Evolutionary conservation across 139 green algal genomes (phyloP), one percentile per base, ranked within the genome.

Genomic region (Diplosphaera chodatii): DNA sequence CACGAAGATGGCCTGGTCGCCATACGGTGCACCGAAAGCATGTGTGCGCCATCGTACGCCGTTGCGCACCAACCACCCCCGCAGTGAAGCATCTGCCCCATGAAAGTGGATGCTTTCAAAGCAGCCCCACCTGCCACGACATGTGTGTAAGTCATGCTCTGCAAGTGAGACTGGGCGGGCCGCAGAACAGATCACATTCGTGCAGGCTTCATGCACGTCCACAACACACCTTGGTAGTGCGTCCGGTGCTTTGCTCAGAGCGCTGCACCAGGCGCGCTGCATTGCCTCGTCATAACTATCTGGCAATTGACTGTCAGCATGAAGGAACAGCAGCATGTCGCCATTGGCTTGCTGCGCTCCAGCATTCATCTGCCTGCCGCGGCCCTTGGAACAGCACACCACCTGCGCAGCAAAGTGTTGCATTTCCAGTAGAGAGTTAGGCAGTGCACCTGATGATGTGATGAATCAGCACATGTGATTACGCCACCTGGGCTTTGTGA

Each of bases 1-100:
- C 15, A 89, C 73, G 59, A 91, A 91, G 6, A 91, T 30, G 18
- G 77, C 86, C 34, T 93, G 88, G 72, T 93, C 88, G 25, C 88
- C 88, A 67, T 91, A 93, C 21, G 86, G 86, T 55, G 67, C 37
- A 0, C 68, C 21, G 3, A 83, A 63, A 32, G 79, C 22, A 1
- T 66, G 37, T 5, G 87, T 91, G 29, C 87, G 75, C 21, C 80
- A 56, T 21, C 29, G 40, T 18, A 92, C 84, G n/a, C 30, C 56
- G 28, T 32, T 15, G 13, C 29, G 37, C 69, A 74, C 23, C 25
- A 64, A 1, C 16, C 23, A 28, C 8, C 34, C 22, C 20, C 27
- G 18, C 40, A 55, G 25, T 59, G 22, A 15, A 13, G 18, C 34
- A 22, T 2, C 31, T 63, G 73, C 55, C 55, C 75, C 74, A 32